phyloP scores from a whole-genome alignment of 345 rosid genomes.

The Draba incana region DNA sequence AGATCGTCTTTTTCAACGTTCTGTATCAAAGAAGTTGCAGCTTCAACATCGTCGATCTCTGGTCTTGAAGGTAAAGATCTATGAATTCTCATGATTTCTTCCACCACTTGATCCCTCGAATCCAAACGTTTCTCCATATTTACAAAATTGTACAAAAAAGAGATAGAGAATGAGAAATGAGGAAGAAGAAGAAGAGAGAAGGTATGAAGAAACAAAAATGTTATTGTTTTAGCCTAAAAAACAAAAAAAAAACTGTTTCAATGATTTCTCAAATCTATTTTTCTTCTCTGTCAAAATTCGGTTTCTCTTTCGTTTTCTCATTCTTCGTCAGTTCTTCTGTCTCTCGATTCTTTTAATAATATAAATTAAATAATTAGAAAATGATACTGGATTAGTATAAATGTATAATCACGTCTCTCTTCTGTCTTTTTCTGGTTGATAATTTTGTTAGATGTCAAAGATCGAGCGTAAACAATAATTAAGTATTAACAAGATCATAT shows the following conservation, averaged over 20 bases:
- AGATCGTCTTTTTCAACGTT: conserved; percentile 84
- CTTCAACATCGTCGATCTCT: conserved; percentile 76
- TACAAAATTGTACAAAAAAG: neutral
- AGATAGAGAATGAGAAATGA: neutral
- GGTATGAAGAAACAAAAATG: neutral
- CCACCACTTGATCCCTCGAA: conserved; percentile 62
- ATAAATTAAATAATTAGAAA: conserved; percentile 11
- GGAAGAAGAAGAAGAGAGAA: neutral
- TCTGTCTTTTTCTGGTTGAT: conserved; percentile 5
- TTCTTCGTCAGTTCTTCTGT: conserved; percentile 22
- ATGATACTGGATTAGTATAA: neutral
- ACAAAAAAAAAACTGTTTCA: conserved; percentile 12
- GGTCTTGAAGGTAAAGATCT: conserved; percentile 82
- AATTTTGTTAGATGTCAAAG: conserved; percentile 9
- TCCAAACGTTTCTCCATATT: conserved; percentile 49
- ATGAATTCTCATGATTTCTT: conserved; percentile 84
- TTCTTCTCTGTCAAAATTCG: conserved; percentile 7
- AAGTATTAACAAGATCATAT: conserved; percentile 6
- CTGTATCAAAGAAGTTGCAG: conserved; percentile 60
- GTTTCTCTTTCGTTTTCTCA: conserved; percentile 38
- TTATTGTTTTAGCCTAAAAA: neutral
- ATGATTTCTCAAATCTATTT: conserved; percentile 16
- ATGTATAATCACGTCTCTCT: neutral
- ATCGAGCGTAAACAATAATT: conserved; percentile 3
- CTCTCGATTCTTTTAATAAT: conserved; percentile 16